A percentile compares a stretch with the other conserved stretches of the same genome.
Conservation (phyloP, 495 filamentous ascomycete species). For the Hypoxylon trugodes region DNA sequence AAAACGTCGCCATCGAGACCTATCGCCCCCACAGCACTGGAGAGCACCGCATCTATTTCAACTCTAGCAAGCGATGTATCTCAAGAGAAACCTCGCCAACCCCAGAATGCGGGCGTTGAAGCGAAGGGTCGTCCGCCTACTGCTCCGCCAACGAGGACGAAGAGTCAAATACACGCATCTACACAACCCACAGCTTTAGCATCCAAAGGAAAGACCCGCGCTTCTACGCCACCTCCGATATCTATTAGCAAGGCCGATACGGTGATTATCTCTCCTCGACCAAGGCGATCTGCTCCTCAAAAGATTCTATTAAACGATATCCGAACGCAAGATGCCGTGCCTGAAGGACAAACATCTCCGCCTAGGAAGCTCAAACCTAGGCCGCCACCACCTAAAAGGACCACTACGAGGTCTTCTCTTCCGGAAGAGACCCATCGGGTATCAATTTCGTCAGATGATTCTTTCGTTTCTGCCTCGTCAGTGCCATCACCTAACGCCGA, state of each 20-base stretch:
- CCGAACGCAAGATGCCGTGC: slow-evolving; percentile 6
- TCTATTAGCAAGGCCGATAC: slow-evolving; percentile 9
- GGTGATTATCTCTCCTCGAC: slow-evolving; percentile 31
- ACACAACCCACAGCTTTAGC: slow-evolving; percentile 2
- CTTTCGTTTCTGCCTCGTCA: slow-evolving; percentile 59
- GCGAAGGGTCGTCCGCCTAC: slow-evolving; percentile 29
- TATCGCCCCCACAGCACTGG: slow-evolving; percentile 24
- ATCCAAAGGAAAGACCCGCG: slow-evolving; percentile 13
- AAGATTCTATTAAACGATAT: slow-evolving; percentile 28
- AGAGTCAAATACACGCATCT: slow-evolving; percentile 10
- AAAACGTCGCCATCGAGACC: slow-evolving; percentile 33
- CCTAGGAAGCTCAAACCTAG: slow-evolving; percentile 1
- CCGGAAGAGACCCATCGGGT: slow-evolving; percentile 4
- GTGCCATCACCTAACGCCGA: slow-evolving; percentile 42
- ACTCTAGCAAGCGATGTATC: not conserved
- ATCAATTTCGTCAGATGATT: slow-evolving; percentile 54
- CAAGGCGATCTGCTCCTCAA: slow-evolving; percentile 24
- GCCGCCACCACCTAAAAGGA: not conserved
- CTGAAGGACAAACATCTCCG: slow-evolving; percentile 4
- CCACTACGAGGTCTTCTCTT: not conserved
- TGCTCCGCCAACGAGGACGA: slow-evolving; percentile 35
- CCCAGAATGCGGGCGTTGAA: slow-evolving; percentile 4
- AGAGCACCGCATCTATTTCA: slow-evolving; percentile 20
- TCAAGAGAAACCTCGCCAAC: slow-evolving; percentile 4
- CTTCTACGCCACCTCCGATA: slow-evolving; percentile 23